Conservation (phyloP, 2,329 filamentous ascomycete species). For the Lachnellula arida region DNA sequence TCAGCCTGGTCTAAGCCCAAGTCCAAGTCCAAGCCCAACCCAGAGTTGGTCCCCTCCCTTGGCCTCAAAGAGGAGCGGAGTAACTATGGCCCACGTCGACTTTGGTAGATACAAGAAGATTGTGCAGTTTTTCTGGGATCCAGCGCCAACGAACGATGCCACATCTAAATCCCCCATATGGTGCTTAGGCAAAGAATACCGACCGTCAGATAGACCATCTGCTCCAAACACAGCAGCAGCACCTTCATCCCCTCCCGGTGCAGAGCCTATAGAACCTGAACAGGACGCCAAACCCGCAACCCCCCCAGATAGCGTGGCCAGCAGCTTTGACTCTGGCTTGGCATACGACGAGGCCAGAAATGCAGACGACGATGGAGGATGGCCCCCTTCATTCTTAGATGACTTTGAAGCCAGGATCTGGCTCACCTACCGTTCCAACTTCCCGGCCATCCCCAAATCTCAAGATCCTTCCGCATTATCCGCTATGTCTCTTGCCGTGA, state of each 20-base stretch:
- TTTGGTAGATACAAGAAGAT: conserved; percentile 75
- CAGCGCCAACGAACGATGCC: conserved; percentile 76
- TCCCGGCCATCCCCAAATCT: conserved; percentile 75
- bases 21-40: not conserved
- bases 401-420: conserved; percentile 92
- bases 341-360: conserved; percentile 23
- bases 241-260: conserved; percentile 14
- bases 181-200: conserved; percentile 68
- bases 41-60: not conserved
- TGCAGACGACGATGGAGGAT: conserved; percentile 45
- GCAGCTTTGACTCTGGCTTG: conserved; percentile 27
- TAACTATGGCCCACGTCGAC: conserved; percentile 59
- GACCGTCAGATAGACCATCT: conserved; percentile 13
- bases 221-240: conserved; percentile 2
- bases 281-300: conserved; percentile 19
- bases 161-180: conserved; percentile 67
- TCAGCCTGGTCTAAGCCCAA: not conserved
- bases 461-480: conserved; percentile 65
- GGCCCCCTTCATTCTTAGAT: conserved; percentile 80
- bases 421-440: conserved; percentile 93
- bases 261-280: conserved; percentile 3
- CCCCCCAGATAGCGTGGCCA: conserved; percentile 30
- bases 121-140: conserved; percentile 90
- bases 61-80: not conserved
- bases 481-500: conserved; percentile 76